A percentile compares a stretch with the other conserved stretches of the same genome.
phyloP scores from a whole-genome alignment of 2,329 filamentous ascomycete species.

The Leptographium lundbergii region DNA sequence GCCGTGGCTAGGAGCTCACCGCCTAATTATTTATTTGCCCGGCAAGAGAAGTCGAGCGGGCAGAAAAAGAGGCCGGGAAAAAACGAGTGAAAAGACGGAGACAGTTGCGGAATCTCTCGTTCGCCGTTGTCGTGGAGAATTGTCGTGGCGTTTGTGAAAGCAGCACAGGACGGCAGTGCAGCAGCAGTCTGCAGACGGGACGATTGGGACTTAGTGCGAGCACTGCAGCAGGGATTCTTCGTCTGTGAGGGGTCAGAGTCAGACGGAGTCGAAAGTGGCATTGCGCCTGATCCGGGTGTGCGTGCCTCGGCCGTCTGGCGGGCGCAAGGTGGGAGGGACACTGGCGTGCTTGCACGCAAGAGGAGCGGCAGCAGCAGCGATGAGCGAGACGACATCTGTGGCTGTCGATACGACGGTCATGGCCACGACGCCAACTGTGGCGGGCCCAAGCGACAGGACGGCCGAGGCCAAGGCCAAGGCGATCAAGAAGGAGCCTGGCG shows the following conservation, averaged over 20 bases:
- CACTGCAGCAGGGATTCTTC: not conserved
- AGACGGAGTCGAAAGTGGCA: slow-evolving; percentile 2
- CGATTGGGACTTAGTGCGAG: not conserved
- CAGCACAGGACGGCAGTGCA: not conserved
- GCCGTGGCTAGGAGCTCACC: not conserved
- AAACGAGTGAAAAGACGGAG: not conserved
- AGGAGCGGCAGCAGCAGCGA: not conserved
- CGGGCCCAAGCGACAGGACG: not conserved
- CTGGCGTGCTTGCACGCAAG: not conserved
- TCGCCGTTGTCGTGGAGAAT: not conserved
- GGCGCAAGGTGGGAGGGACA: not conserved
- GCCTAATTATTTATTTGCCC: not conserved
- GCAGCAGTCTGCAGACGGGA: not conserved
- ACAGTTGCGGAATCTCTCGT: not conserved
- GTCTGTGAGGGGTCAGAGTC: no score
- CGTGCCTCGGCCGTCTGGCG: not conserved
- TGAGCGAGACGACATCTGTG: not conserved
- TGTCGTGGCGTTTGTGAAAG: not conserved
- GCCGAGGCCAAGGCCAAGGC: not conserved
- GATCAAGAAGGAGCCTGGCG: slow-evolving; percentile 1
- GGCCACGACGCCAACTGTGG: not conserved
- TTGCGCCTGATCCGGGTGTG: not conserved
- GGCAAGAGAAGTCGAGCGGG: not conserved
- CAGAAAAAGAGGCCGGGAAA: not conserved
- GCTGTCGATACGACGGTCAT: not conserved